A percentile compares a stretch with the other conserved stretches of the same genome.
Evolutionary conservation across 164 flowering plant genomes (phyloP).

Genomic region (Kalanchoe fedtschenkoi): DNA sequence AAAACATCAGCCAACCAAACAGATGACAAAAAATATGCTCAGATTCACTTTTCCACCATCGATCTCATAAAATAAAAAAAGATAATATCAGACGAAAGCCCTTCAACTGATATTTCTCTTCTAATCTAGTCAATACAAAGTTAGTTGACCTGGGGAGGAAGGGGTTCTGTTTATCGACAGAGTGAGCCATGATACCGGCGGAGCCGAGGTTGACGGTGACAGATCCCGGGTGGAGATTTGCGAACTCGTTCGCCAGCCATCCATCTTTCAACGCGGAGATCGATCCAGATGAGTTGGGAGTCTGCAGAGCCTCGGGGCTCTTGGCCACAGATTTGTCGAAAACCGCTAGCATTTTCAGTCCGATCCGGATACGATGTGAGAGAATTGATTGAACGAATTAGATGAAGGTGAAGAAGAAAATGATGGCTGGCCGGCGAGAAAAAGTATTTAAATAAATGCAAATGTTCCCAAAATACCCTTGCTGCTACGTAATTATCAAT

Average conservation of each 20-base stretch:
- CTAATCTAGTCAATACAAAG: background rate
- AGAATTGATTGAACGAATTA: background rate
- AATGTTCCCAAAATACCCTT: no score
- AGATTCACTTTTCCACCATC: background rate
- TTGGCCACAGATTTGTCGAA: constrained; percentile 86
- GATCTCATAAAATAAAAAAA: background rate
- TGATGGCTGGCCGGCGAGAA: no score
- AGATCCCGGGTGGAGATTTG: constrained; percentile 38
- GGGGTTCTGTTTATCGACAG: constrained; percentile 58
- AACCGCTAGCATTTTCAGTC: constrained; percentile 80
- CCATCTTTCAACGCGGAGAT: constrained; percentile 48
- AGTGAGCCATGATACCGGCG: constrained; percentile 53
- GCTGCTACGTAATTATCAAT: no score
- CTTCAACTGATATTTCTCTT: no score
- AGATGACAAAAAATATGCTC: no score
- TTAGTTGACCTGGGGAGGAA: constrained; percentile 64
- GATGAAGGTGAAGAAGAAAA: no score
- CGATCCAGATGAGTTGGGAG: constrained; percentile 27
- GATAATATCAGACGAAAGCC: background rate
- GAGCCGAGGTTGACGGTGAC: constrained; percentile 59
- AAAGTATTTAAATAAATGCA: no score
- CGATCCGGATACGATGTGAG: background rate
- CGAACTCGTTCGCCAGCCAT: constrained; percentile 45
- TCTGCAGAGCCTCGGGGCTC: constrained; percentile 65
- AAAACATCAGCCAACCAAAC: background rate